phyloP scores from a whole-genome alignment of 176 grass and related monocot genomes.

The Sorghum bicolor region DNA sequence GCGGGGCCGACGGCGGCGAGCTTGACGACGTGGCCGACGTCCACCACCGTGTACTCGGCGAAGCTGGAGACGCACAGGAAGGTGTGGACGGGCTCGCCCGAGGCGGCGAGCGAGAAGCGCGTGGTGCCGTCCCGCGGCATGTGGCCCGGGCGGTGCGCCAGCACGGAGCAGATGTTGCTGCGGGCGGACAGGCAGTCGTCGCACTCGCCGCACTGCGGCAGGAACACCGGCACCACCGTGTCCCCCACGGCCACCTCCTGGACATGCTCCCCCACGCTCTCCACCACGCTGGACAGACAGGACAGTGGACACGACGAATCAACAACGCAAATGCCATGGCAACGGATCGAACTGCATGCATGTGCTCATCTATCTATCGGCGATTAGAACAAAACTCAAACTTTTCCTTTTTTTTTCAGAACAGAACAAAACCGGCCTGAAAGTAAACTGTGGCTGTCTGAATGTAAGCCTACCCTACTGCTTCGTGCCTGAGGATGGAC shows the following conservation, averaged over 20 bases:
- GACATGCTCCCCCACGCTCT: slow-evolving; percentile 62
- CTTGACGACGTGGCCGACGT: slow-evolving; percentile 45
- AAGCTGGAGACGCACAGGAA: slow-evolving; percentile 62
- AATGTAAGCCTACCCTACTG: slow-evolving; percentile 48
- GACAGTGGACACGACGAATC: not conserved
- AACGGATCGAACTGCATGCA: too few relatives aligned
- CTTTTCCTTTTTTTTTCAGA: too few relatives aligned
- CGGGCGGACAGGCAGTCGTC: slow-evolving; percentile 35
- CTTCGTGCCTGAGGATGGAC: slow-evolving; percentile 65
- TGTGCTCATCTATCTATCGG: too few relatives aligned
- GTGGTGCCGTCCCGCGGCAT: slow-evolving; percentile 63
- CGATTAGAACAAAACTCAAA: too few relatives aligned
- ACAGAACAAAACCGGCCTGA: not conserved
- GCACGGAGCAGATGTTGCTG: slow-evolving; percentile 56
- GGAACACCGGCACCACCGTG: slow-evolving; percentile 59
- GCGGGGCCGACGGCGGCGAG: not conserved
- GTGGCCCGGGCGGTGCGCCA: not conserved
- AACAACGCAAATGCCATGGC: not conserved
- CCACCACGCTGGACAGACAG: slow-evolving; percentile 37
- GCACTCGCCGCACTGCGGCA: slow-evolving; percentile 56
- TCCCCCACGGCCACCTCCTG: slow-evolving; percentile 46
- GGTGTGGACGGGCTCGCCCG: slow-evolving; percentile 51
- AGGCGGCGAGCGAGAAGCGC: slow-evolving; percentile 43
- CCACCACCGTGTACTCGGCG: slow-evolving; percentile 61
- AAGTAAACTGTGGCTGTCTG: not conserved